phyloP scores from a whole-genome alignment of 1,139 yeast species.

The Candida dubliniensis region DNA sequence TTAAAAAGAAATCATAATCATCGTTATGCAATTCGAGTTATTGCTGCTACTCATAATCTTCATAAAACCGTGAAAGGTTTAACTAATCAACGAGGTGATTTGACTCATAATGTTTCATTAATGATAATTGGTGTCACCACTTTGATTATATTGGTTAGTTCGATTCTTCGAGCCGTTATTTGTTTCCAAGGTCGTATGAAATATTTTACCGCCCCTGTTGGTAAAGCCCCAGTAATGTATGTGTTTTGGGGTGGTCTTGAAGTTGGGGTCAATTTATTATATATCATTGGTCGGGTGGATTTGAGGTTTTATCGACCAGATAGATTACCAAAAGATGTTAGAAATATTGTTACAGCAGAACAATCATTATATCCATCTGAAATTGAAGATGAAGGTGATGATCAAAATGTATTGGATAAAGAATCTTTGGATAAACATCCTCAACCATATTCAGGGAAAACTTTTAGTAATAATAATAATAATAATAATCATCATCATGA shows the following conservation, averaged over 20 bases:
- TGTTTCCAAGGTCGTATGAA: constrained; percentile 42
- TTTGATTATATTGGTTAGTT: constrained; percentile 52
- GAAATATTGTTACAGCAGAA: constrained; percentile 45
- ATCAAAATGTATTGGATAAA: not conserved
- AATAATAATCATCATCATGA: constrained; percentile 10
- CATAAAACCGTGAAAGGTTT: constrained; percentile 46
- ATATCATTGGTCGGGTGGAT: constrained; percentile 65
- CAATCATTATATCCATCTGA: constrained; percentile 25
- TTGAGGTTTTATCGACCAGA: constrained; percentile 81
- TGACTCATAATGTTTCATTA: constrained; percentile 52
- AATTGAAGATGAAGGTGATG: constrained; percentile 11
- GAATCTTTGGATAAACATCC: not conserved
- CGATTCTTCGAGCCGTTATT: constrained; percentile 59
- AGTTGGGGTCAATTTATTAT: constrained; percentile 52
- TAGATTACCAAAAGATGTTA: constrained; percentile 40
- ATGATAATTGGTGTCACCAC: constrained; percentile 52
- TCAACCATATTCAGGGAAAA: not conserved
- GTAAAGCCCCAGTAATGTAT: constrained; percentile 59
- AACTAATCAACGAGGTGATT: constrained; percentile 43
- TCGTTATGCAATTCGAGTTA: constrained; percentile 51
- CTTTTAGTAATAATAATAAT: constrained; percentile 2
- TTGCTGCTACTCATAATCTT: constrained; percentile 48
- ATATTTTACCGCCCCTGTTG: constrained; percentile 22
- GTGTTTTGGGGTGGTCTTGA: constrained; percentile 65
- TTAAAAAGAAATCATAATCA: constrained; percentile 49